Base-by-base conservation (phyloP, 2,329 filamentous ascomycete species). In the Penicillium sp. region DNA sequence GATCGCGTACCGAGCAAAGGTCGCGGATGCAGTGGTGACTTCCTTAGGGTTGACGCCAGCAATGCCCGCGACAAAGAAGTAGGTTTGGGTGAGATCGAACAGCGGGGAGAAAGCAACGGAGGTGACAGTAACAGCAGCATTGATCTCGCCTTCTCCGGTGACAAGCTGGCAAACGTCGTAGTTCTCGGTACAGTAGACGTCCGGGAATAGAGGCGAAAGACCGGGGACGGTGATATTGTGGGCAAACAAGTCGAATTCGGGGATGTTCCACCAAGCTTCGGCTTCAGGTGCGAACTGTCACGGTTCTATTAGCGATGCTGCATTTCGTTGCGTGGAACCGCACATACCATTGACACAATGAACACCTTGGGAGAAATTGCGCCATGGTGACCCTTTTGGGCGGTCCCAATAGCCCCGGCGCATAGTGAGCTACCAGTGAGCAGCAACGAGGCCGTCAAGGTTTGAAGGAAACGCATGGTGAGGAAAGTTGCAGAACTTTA, bases 11-110 rank as follows among this genome's bases (percentile, higher is more conserved):
- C 83, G 81, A 37, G 85, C 82, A 52, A 92, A 83, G 1, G 86
- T 86, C 0, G 89, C 87, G 39, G 82, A 81, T 43, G 82, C 84
- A 5, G 89, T 78, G 0, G 88, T 90, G 22, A 81, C 85, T 26
- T 84, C 74, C 58, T 86, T 82, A 0, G 89, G 89, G 69, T 85
- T 90, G 42, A 90, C 79, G n/a, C 89, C 89, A 2, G 85, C 88
- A 59, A 92, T 91, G 2, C 89, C 89, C 1, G 81, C 84, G 31
- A 89, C 72, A 55, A 92, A 72, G 72, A 90, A 90, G 74, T 92
- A 92, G 1, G 88, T 88, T 46, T 78, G 72, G 1, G 75, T 79
- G 13, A 92, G 78, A 72, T 91, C 80, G 70, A 92, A 90, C 11
- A 75, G 67, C 1, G 76, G 69, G 0, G 84, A 88, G 14, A 86